These are phyloP conservation scores for Ramaria sp. DNA, from an alignment of 768 basidiomycete genomes.

Conservation along the genomic window DNA sequence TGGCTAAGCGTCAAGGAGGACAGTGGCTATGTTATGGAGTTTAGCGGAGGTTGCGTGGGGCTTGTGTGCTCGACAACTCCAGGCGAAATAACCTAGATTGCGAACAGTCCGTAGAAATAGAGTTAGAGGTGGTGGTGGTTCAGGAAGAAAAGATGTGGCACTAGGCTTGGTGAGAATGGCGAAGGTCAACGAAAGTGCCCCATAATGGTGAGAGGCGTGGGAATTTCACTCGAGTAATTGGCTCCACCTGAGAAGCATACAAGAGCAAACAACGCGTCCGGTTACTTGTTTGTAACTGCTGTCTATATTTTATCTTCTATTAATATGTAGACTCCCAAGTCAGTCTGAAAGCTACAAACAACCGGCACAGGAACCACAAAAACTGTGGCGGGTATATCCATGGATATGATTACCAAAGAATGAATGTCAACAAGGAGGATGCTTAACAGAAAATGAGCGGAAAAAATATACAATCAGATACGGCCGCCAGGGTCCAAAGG, in stretches of 20 bases:
- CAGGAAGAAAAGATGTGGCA: not conserved
- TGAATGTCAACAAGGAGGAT: not conserved
- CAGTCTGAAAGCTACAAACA: not conserved
- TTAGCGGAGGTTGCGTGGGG: constrained; percentile 2
- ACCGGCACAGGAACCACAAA: not conserved
- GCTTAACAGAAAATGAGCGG: constrained; percentile 16
- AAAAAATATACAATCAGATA: constrained; percentile 28
- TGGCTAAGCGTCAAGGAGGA: not conserved
- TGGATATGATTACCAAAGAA: not conserved
- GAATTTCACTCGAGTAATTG: not conserved
- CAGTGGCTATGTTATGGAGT: not conserved
- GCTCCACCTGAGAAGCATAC: not conserved
- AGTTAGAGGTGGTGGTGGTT: not conserved
- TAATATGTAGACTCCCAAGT: too few species aligned
- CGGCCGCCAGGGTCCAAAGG: constrained; percentile 31
- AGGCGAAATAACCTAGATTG: too few species aligned
- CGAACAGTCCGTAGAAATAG: not conserved
- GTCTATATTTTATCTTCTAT: not conserved
- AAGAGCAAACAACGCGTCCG: not conserved
- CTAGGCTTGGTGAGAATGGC: not conserved
- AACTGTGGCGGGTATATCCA: not conserved
- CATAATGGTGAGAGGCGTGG: not conserved
- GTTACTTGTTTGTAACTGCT: not conserved
- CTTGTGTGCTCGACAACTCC: not conserved
- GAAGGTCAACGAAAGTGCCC: not conserved